Evolutionary conservation across 2,329 filamentous ascomycete genomes (phyloP).

Genomic region (Nigrograna mackinnonii): DNA sequence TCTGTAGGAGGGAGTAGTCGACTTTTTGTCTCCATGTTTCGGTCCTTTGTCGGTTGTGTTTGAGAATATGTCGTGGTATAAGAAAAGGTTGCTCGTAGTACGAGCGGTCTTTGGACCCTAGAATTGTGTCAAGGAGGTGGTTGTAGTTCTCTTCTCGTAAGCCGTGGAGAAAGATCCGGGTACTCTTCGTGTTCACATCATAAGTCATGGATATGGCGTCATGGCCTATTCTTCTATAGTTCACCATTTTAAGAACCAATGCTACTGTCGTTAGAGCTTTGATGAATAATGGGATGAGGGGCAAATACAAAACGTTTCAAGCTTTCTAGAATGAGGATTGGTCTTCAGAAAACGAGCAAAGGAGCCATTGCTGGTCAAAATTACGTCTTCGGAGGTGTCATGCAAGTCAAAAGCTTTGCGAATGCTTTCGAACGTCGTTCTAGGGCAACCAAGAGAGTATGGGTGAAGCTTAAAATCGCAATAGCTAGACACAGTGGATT

Average conservation of each 20-base stretch:
- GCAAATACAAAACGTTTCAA: slow-evolving; percentile 3
- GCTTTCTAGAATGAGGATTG: neutral
- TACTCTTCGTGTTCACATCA: slow-evolving; percentile 3
- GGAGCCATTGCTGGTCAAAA: slow-evolving; percentile 13
- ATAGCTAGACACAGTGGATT: no score
- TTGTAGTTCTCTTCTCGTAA: slow-evolving; percentile 3
- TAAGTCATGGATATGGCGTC: slow-evolving; percentile 12
- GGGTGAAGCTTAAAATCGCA: no score
- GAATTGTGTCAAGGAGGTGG: slow-evolving; percentile 2
- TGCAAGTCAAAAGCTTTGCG: slow-evolving; percentile 9
- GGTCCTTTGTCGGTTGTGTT: slow-evolving; percentile 3
- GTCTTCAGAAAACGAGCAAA: slow-evolving; percentile 6
- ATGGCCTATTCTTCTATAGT: slow-evolving; percentile 8
- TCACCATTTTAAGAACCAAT: slow-evolving; percentile 10
- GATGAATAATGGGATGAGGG: neutral
- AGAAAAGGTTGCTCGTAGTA: slow-evolving; percentile 8
- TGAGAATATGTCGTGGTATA: slow-evolving; percentile 6
- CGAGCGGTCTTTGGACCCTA: neutral
- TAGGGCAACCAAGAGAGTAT: no score
- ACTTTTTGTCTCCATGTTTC: slow-evolving; percentile 10
- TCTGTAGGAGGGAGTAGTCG: slow-evolving; percentile 5
- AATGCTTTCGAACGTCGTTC: slow-evolving; percentile 8
- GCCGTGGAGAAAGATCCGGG: slow-evolving; percentile 9
- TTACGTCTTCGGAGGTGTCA: slow-evolving; percentile 8
- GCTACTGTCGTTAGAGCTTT: slow-evolving; percentile 1